A percentile compares a stretch with the other conserved stretches of the same genome.
These are phyloP conservation scores for Kandelia obovata DNA, from an alignment of 345 rosid genomes.

Conservation along the genomic window DNA sequence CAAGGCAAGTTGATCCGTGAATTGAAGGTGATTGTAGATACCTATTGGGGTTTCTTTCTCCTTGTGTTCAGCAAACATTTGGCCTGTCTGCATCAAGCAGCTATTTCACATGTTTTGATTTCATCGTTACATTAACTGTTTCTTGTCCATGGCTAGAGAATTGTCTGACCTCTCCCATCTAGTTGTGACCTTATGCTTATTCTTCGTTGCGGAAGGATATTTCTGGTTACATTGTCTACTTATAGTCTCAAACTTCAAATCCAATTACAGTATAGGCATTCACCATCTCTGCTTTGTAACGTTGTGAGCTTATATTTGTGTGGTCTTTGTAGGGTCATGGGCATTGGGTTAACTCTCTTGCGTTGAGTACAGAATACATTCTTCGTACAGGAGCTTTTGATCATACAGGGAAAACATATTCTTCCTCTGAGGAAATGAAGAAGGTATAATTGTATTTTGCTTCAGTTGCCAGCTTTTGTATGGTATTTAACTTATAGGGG, in stretches of 20 bases:
- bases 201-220: too few species aligned
- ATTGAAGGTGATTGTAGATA: constrained; percentile 58
- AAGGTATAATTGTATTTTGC: constrained; percentile 39
- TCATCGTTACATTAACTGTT: too few species aligned
- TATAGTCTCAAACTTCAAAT: neutral
- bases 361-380: constrained; percentile 88
- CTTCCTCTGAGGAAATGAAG: constrained; percentile 78
- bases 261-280: neutral
- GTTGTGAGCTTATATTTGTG: constrained; percentile 2
- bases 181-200: too few species aligned
- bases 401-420: constrained; percentile 73
- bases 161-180: too few species aligned
- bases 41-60: neutral
- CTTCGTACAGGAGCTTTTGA: constrained; percentile 96
- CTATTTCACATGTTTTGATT: neutral
- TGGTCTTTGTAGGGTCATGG: constrained; percentile 73
- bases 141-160: neutral
- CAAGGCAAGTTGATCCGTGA: constrained; percentile 97
- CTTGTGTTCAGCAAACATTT: neutral
- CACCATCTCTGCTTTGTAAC: neutral
- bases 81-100: neutral
- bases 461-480: neutral
- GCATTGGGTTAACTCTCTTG: constrained; percentile 97
- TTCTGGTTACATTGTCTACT: too few species aligned
- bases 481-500: too few species aligned